A percentile compares a stretch with the other conserved stretches of the same genome.
These are phyloP conservation scores for Puccinia brachypodii DNA, from an alignment of 1,284 basidiomycete species.

Conservation along the genomic window DNA sequence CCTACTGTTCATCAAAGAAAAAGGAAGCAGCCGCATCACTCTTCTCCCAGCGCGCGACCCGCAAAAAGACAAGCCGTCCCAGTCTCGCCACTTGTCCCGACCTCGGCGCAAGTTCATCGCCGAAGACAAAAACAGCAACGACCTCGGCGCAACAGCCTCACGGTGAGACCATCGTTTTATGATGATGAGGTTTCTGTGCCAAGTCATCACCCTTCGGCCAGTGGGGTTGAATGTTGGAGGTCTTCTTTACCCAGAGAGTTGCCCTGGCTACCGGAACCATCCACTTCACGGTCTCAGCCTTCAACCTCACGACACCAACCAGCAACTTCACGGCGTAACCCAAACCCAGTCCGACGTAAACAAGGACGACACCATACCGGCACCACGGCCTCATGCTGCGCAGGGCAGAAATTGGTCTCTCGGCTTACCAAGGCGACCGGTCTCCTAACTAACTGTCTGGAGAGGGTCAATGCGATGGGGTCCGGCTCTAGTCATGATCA, in stretches of 20 bases:
- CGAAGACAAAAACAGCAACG: slow-evolving; percentile 4
- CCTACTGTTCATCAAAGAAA: background rate
- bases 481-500: background rate
- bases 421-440: background rate
- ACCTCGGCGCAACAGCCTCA: background rate
- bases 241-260: background rate
- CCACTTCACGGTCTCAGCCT: background rate
- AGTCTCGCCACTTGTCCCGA: background rate
- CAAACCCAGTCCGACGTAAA: background rate
- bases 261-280: background rate
- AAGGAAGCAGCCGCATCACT: background rate
- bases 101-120: background rate
- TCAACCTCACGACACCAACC: no score
- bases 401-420: background rate
- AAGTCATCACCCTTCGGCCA: background rate
- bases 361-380: no score
- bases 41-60: background rate
- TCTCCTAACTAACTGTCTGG: background rate
- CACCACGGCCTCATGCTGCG: background rate
- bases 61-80: background rate
- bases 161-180: background rate
- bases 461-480: background rate
- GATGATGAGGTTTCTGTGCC: background rate
- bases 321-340: background rate
- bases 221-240: slow-evolving; percentile 9